phyloP scores from a whole-genome alignment of 129 eudicot species.

The Glebionis coronaria region DNA sequence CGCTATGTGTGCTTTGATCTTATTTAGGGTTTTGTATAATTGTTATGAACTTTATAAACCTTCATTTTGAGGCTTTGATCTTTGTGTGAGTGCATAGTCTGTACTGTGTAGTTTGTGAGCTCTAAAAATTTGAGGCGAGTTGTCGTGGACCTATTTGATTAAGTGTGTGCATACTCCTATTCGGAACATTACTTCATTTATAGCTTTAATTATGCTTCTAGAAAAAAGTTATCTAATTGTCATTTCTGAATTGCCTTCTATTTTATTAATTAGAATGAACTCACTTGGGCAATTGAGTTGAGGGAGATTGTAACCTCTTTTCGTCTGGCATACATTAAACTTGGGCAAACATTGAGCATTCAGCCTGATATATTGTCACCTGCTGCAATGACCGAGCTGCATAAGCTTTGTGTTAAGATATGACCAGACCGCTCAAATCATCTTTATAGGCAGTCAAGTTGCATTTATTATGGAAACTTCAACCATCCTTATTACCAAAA shows the following conservation, averaged over 20 bases:
- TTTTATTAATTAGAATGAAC: constrained; percentile 70
- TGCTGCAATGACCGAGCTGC: too few species aligned
- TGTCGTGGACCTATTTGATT: neutral
- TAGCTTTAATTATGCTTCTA: neutral
- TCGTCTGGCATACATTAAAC: constrained; percentile 99
- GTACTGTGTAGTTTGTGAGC: neutral
- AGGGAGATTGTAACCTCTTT: constrained; percentile 96
- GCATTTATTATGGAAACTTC: neutral
- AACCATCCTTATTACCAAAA: constrained; percentile 12
- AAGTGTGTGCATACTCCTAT: too few species aligned
- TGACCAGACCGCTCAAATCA: neutral
- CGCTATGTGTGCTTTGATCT: too few species aligned
- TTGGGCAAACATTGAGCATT: constrained; percentile 98
- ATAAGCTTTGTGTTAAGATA: too few species aligned
- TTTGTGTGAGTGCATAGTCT: constrained; percentile 2
- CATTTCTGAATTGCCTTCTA: constrained; percentile 14
- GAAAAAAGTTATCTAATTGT: too few species aligned
- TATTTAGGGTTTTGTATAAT: too few species aligned
- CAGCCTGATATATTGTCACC: constrained; percentile 93
- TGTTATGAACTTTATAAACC: too few species aligned
- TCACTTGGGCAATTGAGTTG: constrained; percentile 83
- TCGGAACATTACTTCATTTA: neutral
- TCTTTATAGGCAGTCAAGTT: constrained; percentile 7
- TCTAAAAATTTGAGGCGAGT: neutral
- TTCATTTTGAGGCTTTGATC: neutral